Evolutionary conservation across 345 rosid species (phyloP).

Genomic region (Eucalyptus pauciflora): DNA sequence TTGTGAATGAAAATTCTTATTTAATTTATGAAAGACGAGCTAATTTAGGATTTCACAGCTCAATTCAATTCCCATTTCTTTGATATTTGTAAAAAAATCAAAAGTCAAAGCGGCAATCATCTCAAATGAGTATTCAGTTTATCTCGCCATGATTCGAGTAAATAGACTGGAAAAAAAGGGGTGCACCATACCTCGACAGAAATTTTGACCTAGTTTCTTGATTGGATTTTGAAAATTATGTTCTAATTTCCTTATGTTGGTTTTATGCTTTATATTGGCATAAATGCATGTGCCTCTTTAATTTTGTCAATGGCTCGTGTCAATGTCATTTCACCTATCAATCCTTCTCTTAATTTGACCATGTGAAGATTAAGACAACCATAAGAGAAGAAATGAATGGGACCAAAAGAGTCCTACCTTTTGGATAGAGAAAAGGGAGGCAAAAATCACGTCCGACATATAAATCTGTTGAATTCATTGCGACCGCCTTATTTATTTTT

Average conservation of each 20-base stretch:
- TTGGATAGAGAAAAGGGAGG: neutral
- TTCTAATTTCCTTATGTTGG: neutral
- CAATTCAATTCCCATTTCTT: neutral
- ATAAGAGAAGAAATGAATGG: neutral
- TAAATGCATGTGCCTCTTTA: neutral
- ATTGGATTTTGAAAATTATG: neutral
- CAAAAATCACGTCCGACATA: neutral
- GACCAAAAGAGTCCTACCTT: neutral
- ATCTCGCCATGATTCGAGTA: rapidly evolving
- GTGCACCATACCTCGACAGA: rapidly evolving
- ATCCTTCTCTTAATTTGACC: neutral
- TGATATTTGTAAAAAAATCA: too few species aligned
- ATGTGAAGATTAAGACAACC: neutral
- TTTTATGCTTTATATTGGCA: neutral
- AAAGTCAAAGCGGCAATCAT: rapidly evolving
- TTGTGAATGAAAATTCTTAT: neutral
- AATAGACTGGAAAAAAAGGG: rapidly evolving
- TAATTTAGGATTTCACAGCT: neutral
- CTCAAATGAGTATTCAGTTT: rapidly evolving
- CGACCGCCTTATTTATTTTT: neutral
- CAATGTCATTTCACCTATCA: neutral
- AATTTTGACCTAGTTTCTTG: neutral
- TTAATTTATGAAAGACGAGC: neutral
- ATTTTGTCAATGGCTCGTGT: neutral
- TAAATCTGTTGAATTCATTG: neutral